Conservation (phyloP, 2,329 filamentous ascomycete genomes). For the Diaporthe destruens region DNA sequence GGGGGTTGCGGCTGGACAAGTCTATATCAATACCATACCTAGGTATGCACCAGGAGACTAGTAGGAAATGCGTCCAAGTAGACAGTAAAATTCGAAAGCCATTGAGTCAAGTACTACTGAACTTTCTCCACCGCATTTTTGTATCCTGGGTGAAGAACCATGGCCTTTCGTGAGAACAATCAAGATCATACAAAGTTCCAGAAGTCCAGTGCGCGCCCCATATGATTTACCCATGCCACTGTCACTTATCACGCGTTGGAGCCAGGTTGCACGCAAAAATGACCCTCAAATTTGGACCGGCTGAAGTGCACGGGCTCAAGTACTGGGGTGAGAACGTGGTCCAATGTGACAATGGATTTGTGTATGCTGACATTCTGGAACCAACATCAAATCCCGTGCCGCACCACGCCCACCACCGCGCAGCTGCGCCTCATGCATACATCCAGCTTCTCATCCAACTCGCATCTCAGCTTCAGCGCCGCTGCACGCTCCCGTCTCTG, state of each 20-base stretch:
- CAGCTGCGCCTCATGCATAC: background rate
- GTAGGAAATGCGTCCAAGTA: no score
- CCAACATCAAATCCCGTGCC: constrained; percentile 9
- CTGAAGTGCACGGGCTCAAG: background rate
- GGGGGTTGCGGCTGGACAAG: background rate
- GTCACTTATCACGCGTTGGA: background rate
- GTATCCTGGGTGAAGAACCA: background rate
- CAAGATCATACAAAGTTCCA: background rate
- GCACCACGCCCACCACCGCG: background rate
- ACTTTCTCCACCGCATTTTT: rapidly evolving
- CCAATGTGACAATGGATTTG: constrained; percentile 3
- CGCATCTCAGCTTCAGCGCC: constrained; percentile 6
- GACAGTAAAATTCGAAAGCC: no score
- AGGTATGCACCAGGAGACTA: no score
- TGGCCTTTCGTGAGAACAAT: background rate
- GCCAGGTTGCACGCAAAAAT: no score
- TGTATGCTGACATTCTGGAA: constrained; percentile 7
- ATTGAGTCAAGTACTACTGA: background rate
- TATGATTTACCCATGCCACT: background rate
- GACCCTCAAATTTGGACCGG: background rate
- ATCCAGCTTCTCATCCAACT: constrained; percentile 1
- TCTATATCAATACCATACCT: background rate
- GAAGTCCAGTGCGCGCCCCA: background rate
- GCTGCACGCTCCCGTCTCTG: background rate
- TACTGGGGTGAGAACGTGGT: background rate